Conservation (phyloP, 176 grass and related monocot genomes). For the Rhipidocladum racemiflorum region DNA sequence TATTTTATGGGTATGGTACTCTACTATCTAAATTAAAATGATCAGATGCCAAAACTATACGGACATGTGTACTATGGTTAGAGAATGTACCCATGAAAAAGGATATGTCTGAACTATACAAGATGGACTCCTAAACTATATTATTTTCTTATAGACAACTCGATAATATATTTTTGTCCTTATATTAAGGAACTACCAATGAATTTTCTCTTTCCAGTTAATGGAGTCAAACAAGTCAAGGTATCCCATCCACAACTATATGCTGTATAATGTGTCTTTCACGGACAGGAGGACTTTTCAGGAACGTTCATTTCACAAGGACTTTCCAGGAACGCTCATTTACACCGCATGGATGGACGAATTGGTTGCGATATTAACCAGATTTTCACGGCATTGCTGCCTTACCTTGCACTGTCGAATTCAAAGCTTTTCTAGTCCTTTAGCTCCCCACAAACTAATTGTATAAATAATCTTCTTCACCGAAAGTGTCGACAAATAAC, state of each 20-base stretch:
- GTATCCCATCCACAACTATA: neutral
- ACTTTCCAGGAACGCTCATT: neutral
- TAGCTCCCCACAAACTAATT: too few species aligned
- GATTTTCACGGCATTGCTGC: neutral
- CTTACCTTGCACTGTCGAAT: neutral
- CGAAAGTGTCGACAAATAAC: too few species aligned
- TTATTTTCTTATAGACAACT: neutral
- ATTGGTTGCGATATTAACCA: neutral
- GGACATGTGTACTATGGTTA: neutral
- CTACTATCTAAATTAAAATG: neutral
- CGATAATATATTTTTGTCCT: neutral
- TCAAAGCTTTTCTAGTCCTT: too few species aligned
- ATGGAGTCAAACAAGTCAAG: neutral
- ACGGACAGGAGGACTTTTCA: neutral
- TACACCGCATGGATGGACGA: neutral
- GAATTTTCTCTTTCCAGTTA: neutral
- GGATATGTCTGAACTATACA: neutral
- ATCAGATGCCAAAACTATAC: neutral
- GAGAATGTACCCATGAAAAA: neutral
- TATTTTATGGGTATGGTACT: neutral
- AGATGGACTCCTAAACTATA: neutral
- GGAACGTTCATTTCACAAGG: neutral
- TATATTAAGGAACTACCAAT: neutral
- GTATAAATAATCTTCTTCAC: too few species aligned
- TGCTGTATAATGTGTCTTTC: neutral